phyloP scores from a whole-genome alignment of 371 early-diverging fungal species.

The Apophysomyces elegans region DNA sequence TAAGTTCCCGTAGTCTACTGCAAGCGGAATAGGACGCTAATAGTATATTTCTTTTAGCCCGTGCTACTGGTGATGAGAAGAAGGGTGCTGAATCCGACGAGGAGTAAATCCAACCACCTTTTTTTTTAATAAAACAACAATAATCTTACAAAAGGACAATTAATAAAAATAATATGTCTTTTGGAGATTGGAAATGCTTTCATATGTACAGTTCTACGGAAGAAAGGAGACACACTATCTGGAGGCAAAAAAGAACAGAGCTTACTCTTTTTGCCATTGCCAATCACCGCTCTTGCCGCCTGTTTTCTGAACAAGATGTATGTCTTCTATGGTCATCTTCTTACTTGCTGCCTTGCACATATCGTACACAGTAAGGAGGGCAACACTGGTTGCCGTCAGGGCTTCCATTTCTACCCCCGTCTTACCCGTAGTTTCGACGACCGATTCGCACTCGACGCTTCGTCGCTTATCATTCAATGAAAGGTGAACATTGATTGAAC shows the following conservation, averaged over 20 bases:
- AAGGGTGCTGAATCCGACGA: conserved; percentile 23
- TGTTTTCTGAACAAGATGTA: conserved; percentile 75
- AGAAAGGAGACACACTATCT: too few relatives aligned
- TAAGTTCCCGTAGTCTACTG: conserved; percentile 24
- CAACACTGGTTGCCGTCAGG: conserved; percentile 80
- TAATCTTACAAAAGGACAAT: background rate
- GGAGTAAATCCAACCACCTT: conserved; percentile 19
- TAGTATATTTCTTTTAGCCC: conserved; percentile 23
- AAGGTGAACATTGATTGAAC: conserved; percentile 71
- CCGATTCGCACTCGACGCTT: conserved; percentile 58
- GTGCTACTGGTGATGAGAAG: conserved; percentile 53
- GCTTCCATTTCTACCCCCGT: conserved; percentile 98
- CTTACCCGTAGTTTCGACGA: conserved; percentile 76
- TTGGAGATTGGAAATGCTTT: background rate
- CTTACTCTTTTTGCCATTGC: conserved; percentile 16
- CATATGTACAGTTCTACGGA: background rate
- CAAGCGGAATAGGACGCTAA: background rate
- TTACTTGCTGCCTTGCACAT: conserved; percentile 78
- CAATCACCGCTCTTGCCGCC: conserved; percentile 80
- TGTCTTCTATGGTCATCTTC: conserved; percentile 57
- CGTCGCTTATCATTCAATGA: conserved; percentile 41
- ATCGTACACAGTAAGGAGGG: conserved; percentile 79
- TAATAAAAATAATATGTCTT: background rate
- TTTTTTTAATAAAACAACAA: too few relatives aligned
- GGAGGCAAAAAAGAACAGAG: too few relatives aligned